These are phyloP conservation scores for Triticum dicoccoides DNA, from an alignment of 176 grass and related monocot species.

Conservation along the genomic window DNA sequence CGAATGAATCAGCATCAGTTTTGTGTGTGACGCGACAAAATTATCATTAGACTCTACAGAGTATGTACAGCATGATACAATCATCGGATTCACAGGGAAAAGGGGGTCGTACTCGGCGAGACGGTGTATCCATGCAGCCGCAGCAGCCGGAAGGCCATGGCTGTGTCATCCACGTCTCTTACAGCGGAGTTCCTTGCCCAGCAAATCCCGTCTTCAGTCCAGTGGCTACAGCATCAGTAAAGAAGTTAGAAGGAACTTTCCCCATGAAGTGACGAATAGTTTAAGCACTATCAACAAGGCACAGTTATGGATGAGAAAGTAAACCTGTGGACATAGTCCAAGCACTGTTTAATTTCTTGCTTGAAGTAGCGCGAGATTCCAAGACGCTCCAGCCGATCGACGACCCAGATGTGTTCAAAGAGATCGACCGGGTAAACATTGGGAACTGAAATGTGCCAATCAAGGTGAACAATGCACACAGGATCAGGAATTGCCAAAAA, in stretches of 20 bases:
- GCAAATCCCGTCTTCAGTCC: slow-evolving; percentile 87
- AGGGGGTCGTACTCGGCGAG: slow-evolving; percentile 44
- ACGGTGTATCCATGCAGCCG: slow-evolving; percentile 77
- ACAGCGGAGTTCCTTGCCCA: slow-evolving; percentile 78
- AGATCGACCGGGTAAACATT: slow-evolving; percentile 86
- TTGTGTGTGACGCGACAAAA: background rate
- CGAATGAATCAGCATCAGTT: background rate
- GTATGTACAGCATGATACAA: slow-evolving; percentile 1
- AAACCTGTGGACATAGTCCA: slow-evolving; percentile 80
- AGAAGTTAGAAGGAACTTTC: background rate
- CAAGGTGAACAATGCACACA: background rate
- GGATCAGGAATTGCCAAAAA: background rate
- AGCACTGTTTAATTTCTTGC: slow-evolving; percentile 61
- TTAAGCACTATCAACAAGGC: slow-evolving; percentile 34
- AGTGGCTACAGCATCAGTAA: slow-evolving; percentile 41
- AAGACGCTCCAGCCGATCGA: slow-evolving; percentile 73
- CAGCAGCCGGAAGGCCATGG: slow-evolving; percentile 90
- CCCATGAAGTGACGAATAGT: slow-evolving; percentile 15
- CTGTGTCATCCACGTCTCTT: slow-evolving; percentile 80
- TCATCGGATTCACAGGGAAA: slow-evolving; percentile 32
- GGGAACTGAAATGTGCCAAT: slow-evolving; percentile 47
- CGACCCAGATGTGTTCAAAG: slow-evolving; percentile 64
- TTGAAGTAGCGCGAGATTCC: slow-evolving; percentile 69
- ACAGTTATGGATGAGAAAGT: slow-evolving; percentile 28
- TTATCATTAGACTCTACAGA: background rate